Evolutionary conservation across 352 stramenopile genomes (phyloP), one percentile per base, ranked within the genome.

Genomic region (Phytophthora fragariae): DNA sequence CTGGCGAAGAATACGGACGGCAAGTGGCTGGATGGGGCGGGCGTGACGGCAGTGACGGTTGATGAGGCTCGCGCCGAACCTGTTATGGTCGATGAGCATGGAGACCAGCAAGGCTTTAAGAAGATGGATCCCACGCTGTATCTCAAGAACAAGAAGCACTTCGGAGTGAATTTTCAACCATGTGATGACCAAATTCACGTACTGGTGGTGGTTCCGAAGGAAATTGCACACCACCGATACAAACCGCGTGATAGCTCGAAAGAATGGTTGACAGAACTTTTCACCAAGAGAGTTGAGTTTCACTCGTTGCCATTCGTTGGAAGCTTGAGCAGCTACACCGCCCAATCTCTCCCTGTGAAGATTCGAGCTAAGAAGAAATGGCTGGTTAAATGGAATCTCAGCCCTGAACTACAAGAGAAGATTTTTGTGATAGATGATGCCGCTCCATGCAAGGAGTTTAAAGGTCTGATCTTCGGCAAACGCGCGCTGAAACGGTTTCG

Each of bases 291-390:
- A 19, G 24, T 56, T 17, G 24, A 56, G 21, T 17, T 56, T n/a
- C 5, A 29, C 8, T 56, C 49, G 11, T 33, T 56, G 24, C 49
- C 49, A 12, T 52, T 56, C 5, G 49, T 56, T 33, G 49, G 49
- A 33, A 31, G 24, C 3, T 7, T 73, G 57, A 12, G 33, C 19
- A 24, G 33, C 29, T 68, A 56, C 12, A 31, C 59, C 41, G 5
- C 31, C 11, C 39, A 59, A 62, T 21, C 67, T 47, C 59, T 70
- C 17, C 44, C 59, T 61, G 54, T 74, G 54, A 69, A 62, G 60
- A 61, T 65, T 57, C 21, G 49, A 52, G 44, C 44, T n/a, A 52
- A 52, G 44, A 59, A 54, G 17, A 29, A 58, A 35, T 62, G 53
- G 29, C 31, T 68, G 19, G 39, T 63, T 54, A 49, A 37, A 37